phyloP scores from a whole-genome alignment of 179 eudicot genomes.

The Amaranthus tricolor region DNA sequence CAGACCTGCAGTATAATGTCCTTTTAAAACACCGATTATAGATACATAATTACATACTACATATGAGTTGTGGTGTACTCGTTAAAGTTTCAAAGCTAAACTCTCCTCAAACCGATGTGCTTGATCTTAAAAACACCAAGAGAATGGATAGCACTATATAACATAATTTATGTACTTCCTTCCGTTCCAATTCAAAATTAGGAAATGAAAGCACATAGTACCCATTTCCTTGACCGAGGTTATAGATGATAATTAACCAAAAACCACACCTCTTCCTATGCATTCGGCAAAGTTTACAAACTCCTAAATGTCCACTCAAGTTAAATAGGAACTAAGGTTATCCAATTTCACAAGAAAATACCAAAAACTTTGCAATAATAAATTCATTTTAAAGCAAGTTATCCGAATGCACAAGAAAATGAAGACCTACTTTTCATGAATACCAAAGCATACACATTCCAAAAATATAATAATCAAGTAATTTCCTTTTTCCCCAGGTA shows the following conservation, averaged over 20 bases:
- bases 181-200: not conserved
- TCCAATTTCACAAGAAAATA: not conserved
- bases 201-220: not conserved
- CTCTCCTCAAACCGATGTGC: not conserved
- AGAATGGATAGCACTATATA: not conserved
- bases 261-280: not conserved
- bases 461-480: no score
- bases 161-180: not conserved
- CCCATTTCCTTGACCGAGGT: not conserved
- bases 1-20: not conserved
- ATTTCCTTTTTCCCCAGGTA: no score
- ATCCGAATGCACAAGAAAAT: no score
- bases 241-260: not conserved
- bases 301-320: not conserved
- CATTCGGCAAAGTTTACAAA: not conserved
- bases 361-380: not conserved
- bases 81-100: not conserved
- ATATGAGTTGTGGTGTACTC: no score
- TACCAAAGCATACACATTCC: no score
- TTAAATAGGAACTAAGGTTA: not conserved
- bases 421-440: no score
- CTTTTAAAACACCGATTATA: not conserved
- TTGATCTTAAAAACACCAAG: not conserved
- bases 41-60: no score
- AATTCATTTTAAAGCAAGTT: not conserved